Percentiles rank a stretch among this genome's conserved stretches.
Conservation (phyloP, 1,139 yeast species). For the Blastobotrys persicus region DNA sequence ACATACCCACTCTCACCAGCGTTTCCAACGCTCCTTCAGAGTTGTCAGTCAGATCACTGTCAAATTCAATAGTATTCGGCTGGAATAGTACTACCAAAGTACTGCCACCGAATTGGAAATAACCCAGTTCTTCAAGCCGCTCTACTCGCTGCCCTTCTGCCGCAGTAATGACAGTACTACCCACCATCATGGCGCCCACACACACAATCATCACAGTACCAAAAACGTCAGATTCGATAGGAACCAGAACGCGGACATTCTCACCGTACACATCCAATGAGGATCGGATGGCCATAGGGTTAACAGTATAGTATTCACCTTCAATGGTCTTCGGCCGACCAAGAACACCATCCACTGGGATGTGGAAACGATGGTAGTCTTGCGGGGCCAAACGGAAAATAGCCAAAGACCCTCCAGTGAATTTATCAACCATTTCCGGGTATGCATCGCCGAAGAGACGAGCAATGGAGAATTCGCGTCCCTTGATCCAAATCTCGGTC, state of each 20-base stretch:
- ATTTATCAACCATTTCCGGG: conserved; percentile 47
- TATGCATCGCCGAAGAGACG: conserved; percentile 63
- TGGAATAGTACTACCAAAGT: conserved; percentile 67
- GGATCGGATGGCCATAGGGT: conserved; percentile 94
- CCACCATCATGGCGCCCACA: conserved; percentile 99
- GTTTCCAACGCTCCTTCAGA: conserved; percentile 75
- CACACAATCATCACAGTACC: conserved; percentile 78
- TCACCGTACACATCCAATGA: conserved; percentile 90
- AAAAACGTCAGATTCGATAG: conserved; percentile 68
- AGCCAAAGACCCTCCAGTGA: conserved; percentile 61
- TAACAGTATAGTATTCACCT: conserved; percentile 94
- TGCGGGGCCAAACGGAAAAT: conserved; percentile 93
- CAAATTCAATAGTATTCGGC: conserved; percentile 51
- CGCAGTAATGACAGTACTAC: conserved; percentile 77
- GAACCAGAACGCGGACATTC: conserved; percentile 73
- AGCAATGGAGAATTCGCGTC: conserved; percentile 66
- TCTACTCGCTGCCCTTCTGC: conserved; percentile 54
- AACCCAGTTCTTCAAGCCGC: conserved; percentile 85
- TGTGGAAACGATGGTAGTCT: conserved; percentile 92
- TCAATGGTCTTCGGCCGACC: conserved; percentile 65
- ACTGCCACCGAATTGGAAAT: conserved; percentile 94
- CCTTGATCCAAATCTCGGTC: conserved; percentile 85
- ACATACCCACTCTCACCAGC: conserved; percentile 83
- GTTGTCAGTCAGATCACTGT: conserved; percentile 68
- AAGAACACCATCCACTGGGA: conserved; percentile 74